Evolutionary conservation across 2,329 filamentous ascomycete genomes (phyloP), one percentile per base, ranked within the genome.

Genomic region (Calonectria honghensis): DNA sequence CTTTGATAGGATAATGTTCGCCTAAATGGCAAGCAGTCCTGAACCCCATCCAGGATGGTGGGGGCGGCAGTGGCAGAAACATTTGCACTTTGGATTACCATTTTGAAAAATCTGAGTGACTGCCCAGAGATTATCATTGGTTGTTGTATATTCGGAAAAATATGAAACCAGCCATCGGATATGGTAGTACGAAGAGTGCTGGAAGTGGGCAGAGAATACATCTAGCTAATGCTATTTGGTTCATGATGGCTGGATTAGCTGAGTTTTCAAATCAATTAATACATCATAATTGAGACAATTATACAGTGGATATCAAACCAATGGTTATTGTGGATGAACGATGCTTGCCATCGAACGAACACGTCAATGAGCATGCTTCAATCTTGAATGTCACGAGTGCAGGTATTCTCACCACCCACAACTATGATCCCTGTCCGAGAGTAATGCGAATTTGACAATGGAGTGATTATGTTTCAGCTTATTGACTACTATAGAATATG

Each of bases 61-160:
- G 54, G 31, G 31, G 32, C n/a, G 54, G 54, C 11, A 6, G n/a
- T 27, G 32, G 11, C 31, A 57, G 31, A 57, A 59, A 37, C 10
- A 59, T 35, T 59, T 37, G 54, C 54, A 59, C 32, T 59, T 59
- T 59, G 18, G 18, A 39, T 59, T 59, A 11, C 54, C 32, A 39
- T 37, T 37, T 59, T 59, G 31, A 59, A 32, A 59, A 59, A 37
- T 39, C 11, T 20, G 32, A 59, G 32, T 24, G 20, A 59, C 20
- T 5, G 14, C 32, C n/a, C 32, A 27, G 20, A n/a, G 4, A 35
- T 32, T 13, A 16, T 37, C 20, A 59, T 59, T 59, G 54, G 54
- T 18, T 59, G 20, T 9, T n/a, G 35, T 20, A 24, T 59, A 37
- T 59, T 27, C 1, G 4, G 20, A 14, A n/a, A 24, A 37, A 59